A percentile compares a stretch with the other conserved stretches of the same genome.
These are phyloP conservation scores for Sungouiella blattae DNA, from an alignment of 805 yeast species.

Conservation along the genomic window DNA sequence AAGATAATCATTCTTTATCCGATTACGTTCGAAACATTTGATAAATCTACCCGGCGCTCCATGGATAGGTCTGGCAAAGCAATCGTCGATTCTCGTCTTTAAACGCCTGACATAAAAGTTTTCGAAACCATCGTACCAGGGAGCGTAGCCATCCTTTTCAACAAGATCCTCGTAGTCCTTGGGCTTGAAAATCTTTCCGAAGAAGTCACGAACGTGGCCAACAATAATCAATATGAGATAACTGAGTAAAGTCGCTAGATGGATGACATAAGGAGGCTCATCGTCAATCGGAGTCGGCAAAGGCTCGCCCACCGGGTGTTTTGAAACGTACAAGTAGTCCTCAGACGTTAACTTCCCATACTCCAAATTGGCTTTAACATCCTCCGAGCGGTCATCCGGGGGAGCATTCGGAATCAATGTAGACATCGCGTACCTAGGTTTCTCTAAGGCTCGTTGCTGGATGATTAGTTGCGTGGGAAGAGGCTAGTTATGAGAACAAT, in stretches of 20 bases:
- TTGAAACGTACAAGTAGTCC: conserved; percentile 62
- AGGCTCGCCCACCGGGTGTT: conserved; percentile 54
- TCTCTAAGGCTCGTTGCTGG: too few relatives aligned
- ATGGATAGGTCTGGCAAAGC: conserved; percentile 92
- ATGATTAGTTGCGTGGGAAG: too few relatives aligned
- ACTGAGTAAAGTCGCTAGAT: conserved; percentile 78
- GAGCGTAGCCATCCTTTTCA: conserved; percentile 88
- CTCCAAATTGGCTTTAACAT: conserved; percentile 52
- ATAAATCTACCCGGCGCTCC: conserved; percentile 96
- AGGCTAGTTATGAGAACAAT: neutral
- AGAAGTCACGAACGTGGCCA: conserved; percentile 88
- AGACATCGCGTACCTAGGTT: conserved; percentile 15
- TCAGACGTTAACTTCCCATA: conserved; percentile 66
- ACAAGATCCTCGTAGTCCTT: conserved; percentile 61
- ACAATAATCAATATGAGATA: conserved; percentile 80
- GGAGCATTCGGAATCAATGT: conserved; percentile 38
- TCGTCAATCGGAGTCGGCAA: conserved; percentile 65
- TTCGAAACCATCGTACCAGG: conserved; percentile 92
- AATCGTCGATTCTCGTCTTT: conserved; percentile 87
- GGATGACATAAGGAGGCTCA: conserved; percentile 81
- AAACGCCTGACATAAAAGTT: conserved; percentile 89
- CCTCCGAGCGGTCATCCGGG: conserved; percentile 28
- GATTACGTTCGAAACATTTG: conserved; percentile 71
- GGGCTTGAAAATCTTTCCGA: conserved; percentile 72
- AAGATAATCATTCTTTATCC: conserved; percentile 62